Percentiles rank a stretch among this genome's conserved stretches.
Conservation (phyloP, 495 filamentous ascomycete species). For the Eremomyces bilateralis region DNA sequence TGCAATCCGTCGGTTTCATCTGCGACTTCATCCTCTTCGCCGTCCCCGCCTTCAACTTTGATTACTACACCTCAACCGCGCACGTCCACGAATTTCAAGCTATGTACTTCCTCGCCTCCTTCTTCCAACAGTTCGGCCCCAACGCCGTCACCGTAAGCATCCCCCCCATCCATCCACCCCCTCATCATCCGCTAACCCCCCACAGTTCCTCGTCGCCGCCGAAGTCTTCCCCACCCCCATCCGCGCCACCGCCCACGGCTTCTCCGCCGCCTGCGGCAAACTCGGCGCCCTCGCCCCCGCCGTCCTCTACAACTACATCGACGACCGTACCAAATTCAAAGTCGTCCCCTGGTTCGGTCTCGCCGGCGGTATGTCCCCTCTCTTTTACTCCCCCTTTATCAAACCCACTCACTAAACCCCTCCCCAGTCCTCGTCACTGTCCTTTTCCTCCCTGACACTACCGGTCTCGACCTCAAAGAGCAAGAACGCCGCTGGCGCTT, state of each 20-base stretch:
- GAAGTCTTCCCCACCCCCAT: slow-evolving; percentile 82
- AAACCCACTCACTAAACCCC: no score
- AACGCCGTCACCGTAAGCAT: slow-evolving; percentile 76
- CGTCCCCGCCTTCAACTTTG: slow-evolving; percentile 61
- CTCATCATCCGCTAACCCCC: no score
- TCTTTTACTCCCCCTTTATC: no score
- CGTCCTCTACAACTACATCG: slow-evolving; percentile 77
- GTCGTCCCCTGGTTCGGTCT: slow-evolving; percentile 87
- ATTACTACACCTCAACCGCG: slow-evolving; percentile 43
- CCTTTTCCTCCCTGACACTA: slow-evolving; percentile 77
- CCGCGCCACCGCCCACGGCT: slow-evolving; percentile 74
- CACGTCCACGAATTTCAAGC: slow-evolving; percentile 67
- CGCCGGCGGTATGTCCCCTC: slow-evolving; percentile 53
- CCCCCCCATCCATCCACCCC: no score
- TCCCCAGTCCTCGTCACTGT: no score
- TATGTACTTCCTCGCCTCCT: slow-evolving; percentile 80
- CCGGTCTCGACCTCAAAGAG: slow-evolving; percentile 80
- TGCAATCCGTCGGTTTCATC: slow-evolving; percentile 79
- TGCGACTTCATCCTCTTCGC: slow-evolving; percentile 74
- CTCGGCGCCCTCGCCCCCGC: slow-evolving; percentile 62
- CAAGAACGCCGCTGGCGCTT: slow-evolving; percentile 75
- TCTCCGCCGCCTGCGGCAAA: slow-evolving; percentile 71
- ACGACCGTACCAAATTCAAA: slow-evolving; percentile 53
- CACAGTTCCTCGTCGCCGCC: slow-evolving; percentile 81
- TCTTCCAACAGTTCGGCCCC: slow-evolving; percentile 94